Evolutionary conservation across 2,329 filamentous ascomycete genomes (phyloP).

Genomic region (Aplosporella prunicola): DNA sequence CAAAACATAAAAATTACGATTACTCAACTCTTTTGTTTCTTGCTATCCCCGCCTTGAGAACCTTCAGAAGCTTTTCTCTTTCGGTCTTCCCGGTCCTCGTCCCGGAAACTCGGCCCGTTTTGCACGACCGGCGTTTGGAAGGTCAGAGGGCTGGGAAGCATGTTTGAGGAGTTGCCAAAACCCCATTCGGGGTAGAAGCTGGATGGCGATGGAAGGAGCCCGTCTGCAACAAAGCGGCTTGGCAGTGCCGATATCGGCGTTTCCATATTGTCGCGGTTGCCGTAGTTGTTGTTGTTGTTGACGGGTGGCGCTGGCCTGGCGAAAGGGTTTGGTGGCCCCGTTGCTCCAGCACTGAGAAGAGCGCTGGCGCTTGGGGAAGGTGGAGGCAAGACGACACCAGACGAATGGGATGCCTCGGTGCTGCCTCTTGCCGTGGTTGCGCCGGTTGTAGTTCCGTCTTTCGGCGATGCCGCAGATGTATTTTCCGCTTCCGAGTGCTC

Average conservation of each 20-base stretch:
- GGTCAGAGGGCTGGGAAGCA: slow-evolving; percentile 82
- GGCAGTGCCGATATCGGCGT: slow-evolving; percentile 92
- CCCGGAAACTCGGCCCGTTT: slow-evolving; percentile 35
- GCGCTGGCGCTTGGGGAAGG: slow-evolving; percentile 84
- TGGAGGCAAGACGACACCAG: slow-evolving; percentile 74
- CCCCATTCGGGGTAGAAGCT: slow-evolving; percentile 92
- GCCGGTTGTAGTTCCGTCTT: slow-evolving; percentile 49
- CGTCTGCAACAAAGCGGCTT: slow-evolving; percentile 79
- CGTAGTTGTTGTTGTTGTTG: slow-evolving; percentile 33
- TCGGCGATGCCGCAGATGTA: slow-evolving; percentile 60
- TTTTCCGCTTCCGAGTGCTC: slow-evolving; percentile 73
- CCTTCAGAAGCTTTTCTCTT: slow-evolving; percentile 30
- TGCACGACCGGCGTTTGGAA: slow-evolving; percentile 69
- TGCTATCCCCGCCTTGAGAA: slow-evolving; percentile 24
- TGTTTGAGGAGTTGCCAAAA: slow-evolving; percentile 61
- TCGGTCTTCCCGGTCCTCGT: slow-evolving; percentile 30
- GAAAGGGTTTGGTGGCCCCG: slow-evolving; percentile 90
- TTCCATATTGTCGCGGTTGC: slow-evolving; percentile 40
- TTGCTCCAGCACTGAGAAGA: slow-evolving; percentile 80
- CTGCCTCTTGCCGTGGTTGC: slow-evolving; percentile 47
- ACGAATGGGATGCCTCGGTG: slow-evolving; percentile 49
- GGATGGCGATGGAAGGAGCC: slow-evolving; percentile 80
- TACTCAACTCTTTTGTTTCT: slow-evolving; percentile 27
- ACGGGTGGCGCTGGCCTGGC: slow-evolving; percentile 73
- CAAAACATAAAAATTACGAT: not conserved